These are phyloP conservation scores for Mycena pura DNA, from an alignment of 768 basidiomycete genomes.

Conservation along the genomic window DNA sequence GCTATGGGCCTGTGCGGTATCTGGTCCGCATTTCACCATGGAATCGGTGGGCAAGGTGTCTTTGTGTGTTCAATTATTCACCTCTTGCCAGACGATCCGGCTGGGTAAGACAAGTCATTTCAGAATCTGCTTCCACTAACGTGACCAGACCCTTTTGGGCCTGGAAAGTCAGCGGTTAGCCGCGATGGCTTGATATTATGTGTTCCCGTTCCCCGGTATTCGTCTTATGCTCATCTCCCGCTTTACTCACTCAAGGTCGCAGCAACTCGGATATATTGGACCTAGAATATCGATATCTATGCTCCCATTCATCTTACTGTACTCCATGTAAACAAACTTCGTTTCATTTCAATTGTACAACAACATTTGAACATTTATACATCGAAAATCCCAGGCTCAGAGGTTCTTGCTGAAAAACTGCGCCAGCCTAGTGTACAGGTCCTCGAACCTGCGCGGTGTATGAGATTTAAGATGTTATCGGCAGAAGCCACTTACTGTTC, in stretches of 20 bases:
- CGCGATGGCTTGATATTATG: no score
- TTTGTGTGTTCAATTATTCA: background rate
- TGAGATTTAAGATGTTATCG: background rate
- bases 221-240: no score
- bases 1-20: constrained; percentile 70
- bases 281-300: background rate
- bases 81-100: constrained; percentile 60
- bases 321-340: background rate
- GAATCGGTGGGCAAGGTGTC: constrained; percentile 47
- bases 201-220: no score
- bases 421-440: constrained; percentile 49
- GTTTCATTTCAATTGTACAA: background rate
- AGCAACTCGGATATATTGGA: no score
- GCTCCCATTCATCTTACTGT: background rate
- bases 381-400: constrained; percentile 3
- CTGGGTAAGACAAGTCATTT: constrained; percentile 53
- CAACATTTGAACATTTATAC: background rate
- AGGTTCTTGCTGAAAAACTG: constrained; percentile 17
- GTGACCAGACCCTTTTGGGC: constrained; percentile 8
- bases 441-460: constrained; percentile 47
- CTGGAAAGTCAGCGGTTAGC: constrained; percentile 10
- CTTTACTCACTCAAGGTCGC: no score
- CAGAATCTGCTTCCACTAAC: background rate
- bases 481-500: constrained; percentile 48
- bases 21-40: constrained; percentile 71